A percentile compares a stretch with the other conserved stretches of the same genome.
Conservation (phyloP, 2,329 filamentous ascomycete genomes). For the Teratosphaeria viscida region DNA sequence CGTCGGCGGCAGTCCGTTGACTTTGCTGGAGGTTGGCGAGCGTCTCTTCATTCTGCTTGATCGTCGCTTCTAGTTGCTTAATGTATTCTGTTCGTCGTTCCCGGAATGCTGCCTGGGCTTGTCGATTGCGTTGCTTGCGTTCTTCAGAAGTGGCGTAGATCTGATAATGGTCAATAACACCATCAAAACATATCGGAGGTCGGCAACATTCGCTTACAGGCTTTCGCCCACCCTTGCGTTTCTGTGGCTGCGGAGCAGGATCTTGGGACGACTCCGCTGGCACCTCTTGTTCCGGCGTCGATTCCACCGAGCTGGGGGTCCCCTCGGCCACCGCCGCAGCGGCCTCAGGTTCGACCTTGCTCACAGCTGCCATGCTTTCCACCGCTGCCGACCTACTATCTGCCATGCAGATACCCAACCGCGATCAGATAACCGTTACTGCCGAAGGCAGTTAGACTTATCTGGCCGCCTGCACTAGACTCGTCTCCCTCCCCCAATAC, state of each 20-base stretch:
- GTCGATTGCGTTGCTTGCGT: conserved; percentile 91
- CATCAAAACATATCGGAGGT: background rate
- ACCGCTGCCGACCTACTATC: conserved; percentile 30
- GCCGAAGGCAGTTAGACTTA: conserved; percentile 19
- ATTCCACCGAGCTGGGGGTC: conserved; percentile 39
- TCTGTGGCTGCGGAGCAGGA: conserved; percentile 48
- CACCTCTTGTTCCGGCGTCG: conserved; percentile 37
- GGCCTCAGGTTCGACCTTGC: conserved; percentile 32
- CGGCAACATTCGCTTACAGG: conserved; percentile 55
- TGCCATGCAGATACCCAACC: conserved; percentile 40
- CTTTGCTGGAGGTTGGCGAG: conserved; percentile 86
- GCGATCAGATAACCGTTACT: background rate
- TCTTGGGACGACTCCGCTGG: conserved; percentile 32
- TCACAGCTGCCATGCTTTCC: conserved; percentile 34
- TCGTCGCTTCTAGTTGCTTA: conserved; percentile 95
- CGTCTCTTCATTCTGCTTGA: conserved; percentile 92
- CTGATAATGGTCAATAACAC: conserved; percentile 36
- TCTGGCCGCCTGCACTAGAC: conserved; percentile 1
- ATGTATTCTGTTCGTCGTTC: conserved; percentile 98
- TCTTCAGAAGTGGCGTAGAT: conserved; percentile 99
- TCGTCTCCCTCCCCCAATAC: background rate
- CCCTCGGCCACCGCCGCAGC: conserved; percentile 29
- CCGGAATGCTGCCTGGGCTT: conserved; percentile 93
- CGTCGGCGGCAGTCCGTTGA: conserved; percentile 87
- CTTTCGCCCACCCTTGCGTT: conserved; percentile 95